phyloP scores from a whole-genome alignment of 2,329 filamentous ascomycete genomes.

The Xylariaceae sp. region DNA sequence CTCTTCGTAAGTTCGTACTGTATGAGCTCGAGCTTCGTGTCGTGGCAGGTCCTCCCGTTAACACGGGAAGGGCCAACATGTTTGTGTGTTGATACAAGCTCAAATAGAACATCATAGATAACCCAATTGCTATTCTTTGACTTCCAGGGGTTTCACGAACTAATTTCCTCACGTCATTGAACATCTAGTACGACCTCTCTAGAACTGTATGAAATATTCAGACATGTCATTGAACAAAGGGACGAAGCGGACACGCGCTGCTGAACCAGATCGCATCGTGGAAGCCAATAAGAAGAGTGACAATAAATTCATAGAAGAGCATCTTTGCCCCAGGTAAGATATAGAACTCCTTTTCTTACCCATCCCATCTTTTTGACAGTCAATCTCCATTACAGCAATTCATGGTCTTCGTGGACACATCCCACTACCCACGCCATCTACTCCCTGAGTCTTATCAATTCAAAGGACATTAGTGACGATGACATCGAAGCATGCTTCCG shows the following conservation, averaged over 20 bases:
- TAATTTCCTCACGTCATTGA: no score
- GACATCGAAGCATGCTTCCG: constrained; percentile 51
- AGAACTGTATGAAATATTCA: constrained; percentile 17
- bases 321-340: constrained; percentile 44
- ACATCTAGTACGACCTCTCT: no score
- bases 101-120: no score
- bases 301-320: constrained; percentile 43
- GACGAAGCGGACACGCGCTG: constrained; percentile 29
- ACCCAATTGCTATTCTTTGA: no score
- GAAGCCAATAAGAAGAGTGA: constrained; percentile 44
- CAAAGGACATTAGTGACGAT: constrained; percentile 35
- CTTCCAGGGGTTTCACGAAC: no score
- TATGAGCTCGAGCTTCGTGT: no score
- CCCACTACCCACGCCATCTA: constrained; percentile 40
- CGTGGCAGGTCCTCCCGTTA: no score
- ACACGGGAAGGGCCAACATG: no score
- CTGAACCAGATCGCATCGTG: constrained; percentile 39
- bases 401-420: constrained; percentile 45
- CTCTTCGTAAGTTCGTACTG: background rate
- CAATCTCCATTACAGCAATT: constrained; percentile 12
- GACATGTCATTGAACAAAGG: constrained; percentile 18
- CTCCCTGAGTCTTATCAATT: constrained; percentile 39
- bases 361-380: constrained; percentile 1
- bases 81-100: no score
- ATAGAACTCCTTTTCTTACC: constrained; percentile 2